Base-by-base conservation (phyloP, 495 filamentous ascomycete species). In the Podospora bellae-mahoneyi region DNA sequence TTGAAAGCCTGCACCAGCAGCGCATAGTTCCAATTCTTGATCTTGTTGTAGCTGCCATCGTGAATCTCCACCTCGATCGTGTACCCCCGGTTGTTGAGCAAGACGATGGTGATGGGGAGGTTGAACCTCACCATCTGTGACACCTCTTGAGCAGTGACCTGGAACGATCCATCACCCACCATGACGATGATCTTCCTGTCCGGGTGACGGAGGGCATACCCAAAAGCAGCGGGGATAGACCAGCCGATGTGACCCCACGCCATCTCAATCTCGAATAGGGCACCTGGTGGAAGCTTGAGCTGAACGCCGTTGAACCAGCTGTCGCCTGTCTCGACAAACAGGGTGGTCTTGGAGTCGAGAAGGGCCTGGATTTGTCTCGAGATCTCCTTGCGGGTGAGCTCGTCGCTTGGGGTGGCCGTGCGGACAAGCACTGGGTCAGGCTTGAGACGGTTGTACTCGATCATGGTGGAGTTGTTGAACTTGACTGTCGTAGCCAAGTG, bases 1-100 rank as follows among this genome's bases (percentile, higher is more conserved):
- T 72, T 74, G 62, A 74, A 74, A 6, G 70, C 72, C 34, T 67
- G 23, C 9, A 72, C 66, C 6, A 74, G 64, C 70, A 70, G 4
- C 0, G 72, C 67, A 44, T 74, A 74, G 39, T 74, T 63, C 72
- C 72, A 74, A 48, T 74, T 72, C 67, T 74, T 69, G 55, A 74
- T 74, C 70, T 68, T 69, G 68, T 72, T 74, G 66, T 74, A 74
- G 20, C 62, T 44, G 4, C 72, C 72, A 23, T 82, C 83, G 66
- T 85, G 82, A 62, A 85, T 85, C 27, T 77, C 78, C 10, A 82
- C 79, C 75, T 85, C 83, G 54, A 84, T 85, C 0, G 82, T 84
- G 67, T 85, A 85, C 0, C 83, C 83, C 6, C 78, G 73, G 64
- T 84, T 85, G 70, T 84, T 83, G 56, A 84, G 76, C 4, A 74